Evolutionary conservation across 2,329 filamentous ascomycete species (phyloP), one percentile per base, ranked within the genome.

Genomic region (Raffaelea arxii): DNA sequence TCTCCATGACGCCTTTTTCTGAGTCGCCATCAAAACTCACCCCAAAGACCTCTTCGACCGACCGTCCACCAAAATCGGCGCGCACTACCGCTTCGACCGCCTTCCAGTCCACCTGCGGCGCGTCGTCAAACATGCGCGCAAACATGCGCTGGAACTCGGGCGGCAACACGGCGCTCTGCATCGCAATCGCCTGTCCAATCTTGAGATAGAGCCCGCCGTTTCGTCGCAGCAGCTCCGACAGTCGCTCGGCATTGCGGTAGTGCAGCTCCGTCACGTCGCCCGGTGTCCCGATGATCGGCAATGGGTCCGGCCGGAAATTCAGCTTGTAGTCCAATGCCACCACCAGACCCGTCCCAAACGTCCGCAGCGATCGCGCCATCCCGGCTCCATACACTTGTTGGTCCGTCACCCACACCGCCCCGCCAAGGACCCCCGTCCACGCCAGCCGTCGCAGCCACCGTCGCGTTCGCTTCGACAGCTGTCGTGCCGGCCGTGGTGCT

Each of bases 141-240:
- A 98, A 98, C 89, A 96, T 97, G 58, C 83, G 82, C 69, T 95
- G 89, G 57, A 97, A 97, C 64, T 95, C 89, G 0, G 90, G 86
- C 23, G 92, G 92, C 51, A 98, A 68, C 23, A 97, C 82, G 0
- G 91, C 91, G 55, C 86, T 91, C 71, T 98, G 92, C 92, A 97
- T 97, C 14, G 91, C 92, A 55, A 98, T 91, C 4, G 92, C 92
- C 71, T 98, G 92, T 1, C 92, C 92, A 49, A 98, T 96, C 74
- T 98, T 98, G 60, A 97, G 73, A 61, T 97, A 98, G 18, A 98
- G 67, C 0, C 92, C 92, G 50, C 92, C 91, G 72, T 98, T 98
- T 46, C 78, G 70, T 23, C 86, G 77, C 54, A 97, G 72, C 51
- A 98, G 68, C 25, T 91, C 74, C 50, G 87, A 94, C 32, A 97